Evolutionary conservation across 164 flowering plant species (phyloP).

Genomic region (Echeveria elegans): DNA sequence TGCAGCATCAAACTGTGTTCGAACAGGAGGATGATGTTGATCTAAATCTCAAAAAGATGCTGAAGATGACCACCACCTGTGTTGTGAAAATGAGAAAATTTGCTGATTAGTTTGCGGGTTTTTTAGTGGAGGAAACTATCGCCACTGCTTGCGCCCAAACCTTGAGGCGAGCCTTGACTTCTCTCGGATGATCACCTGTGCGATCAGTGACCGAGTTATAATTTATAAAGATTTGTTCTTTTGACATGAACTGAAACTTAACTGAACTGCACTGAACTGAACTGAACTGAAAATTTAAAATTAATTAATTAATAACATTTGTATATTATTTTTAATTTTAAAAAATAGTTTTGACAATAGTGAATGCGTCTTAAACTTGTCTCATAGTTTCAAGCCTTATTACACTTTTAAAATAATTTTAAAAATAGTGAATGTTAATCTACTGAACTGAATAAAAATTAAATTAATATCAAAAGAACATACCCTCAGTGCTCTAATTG

Average conservation of each 20-base stretch:
- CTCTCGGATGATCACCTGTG: conserved; percentile 63
- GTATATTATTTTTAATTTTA: too few relatives aligned
- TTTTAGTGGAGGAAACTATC: conserved; percentile 32
- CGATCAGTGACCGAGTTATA: neutral
- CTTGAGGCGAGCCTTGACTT: conserved; percentile 68
- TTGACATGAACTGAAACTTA: too few relatives aligned
- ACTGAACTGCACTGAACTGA: too few relatives aligned
- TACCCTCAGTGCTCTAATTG: conserved; percentile 30
- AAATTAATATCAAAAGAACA: conserved; percentile 43
- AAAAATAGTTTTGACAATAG: too few relatives aligned
- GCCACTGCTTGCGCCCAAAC: conserved; percentile 88
- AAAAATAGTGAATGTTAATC: too few relatives aligned
- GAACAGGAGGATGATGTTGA: neutral
- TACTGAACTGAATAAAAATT: too few relatives aligned
- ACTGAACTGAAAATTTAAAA: too few relatives aligned
- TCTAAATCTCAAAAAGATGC: conserved; percentile 4
- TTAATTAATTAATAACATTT: too few relatives aligned
- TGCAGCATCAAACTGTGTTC: neutral
- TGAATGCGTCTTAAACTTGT: too few relatives aligned
- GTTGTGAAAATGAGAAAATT: neutral
- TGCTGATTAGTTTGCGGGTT: conserved; percentile 16
- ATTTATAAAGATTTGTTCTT: neutral
- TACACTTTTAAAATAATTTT: too few relatives aligned
- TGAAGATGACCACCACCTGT: neutral
- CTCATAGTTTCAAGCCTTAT: too few relatives aligned